phyloP scores from a whole-genome alignment of 192 early-diverging fungal species.

The Helicostylum pulchrum region DNA sequence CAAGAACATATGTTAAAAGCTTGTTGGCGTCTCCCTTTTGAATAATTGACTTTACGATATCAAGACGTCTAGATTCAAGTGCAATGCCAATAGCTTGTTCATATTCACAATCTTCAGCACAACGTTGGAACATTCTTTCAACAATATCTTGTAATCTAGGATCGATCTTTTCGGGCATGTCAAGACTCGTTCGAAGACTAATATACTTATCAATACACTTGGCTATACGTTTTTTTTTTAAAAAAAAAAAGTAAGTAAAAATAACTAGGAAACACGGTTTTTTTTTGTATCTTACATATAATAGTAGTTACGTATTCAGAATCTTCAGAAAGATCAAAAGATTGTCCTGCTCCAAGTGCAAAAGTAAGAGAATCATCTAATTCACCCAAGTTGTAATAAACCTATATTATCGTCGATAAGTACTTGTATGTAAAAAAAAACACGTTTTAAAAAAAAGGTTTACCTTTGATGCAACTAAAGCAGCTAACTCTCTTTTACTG shows the following conservation, averaged over 20 bases:
- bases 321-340: conserved; percentile 79
- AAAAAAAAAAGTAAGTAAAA: not conserved
- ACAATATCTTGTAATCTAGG: conserved; percentile 82
- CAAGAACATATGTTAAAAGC: conserved; percentile 84
- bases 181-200: conserved; percentile 47
- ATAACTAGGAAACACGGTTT: not conserved
- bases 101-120: conserved; percentile 81
- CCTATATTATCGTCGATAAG: conserved; percentile 44
- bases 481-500: conserved; percentile 82
- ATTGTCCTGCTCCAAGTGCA: conserved; percentile 89
- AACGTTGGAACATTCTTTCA: conserved; percentile 92
- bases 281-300: conserved; percentile 63
- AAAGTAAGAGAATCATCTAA: conserved; percentile 93
- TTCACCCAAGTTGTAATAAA: conserved; percentile 96
- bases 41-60: conserved; percentile 86
- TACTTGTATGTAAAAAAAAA: not conserved
- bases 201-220: conserved; percentile 97
- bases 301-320: conserved; percentile 94
- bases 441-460: not conserved
- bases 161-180: conserved; percentile 60
- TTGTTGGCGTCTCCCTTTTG: conserved; percentile 62
- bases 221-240: conserved; percentile 54
- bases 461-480: conserved; percentile 95
- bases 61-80: conserved; percentile 86
- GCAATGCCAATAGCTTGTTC: conserved; percentile 96